Evolutionary conservation across 345 rosid genomes (phyloP).

Genomic region (Aquilaria sinensis): DNA sequence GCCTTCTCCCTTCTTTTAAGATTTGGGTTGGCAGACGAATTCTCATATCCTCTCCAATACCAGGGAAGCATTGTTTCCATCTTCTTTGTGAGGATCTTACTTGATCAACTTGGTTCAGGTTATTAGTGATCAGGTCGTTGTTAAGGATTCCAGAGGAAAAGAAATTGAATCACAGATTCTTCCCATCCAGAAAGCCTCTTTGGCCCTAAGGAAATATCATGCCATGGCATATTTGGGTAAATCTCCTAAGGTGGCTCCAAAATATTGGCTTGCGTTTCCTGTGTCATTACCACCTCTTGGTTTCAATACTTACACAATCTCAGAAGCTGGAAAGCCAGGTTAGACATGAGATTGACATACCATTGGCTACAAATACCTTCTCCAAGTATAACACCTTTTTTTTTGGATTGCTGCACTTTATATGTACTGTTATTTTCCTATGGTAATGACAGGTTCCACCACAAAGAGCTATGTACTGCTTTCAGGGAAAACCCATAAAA

Average conservation of each 20-base stretch:
- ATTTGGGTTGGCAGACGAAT: not conserved
- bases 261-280: slow-evolving; percentile 68
- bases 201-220: slow-evolving; percentile 33
- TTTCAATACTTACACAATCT: slow-evolving; percentile 48
- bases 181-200: slow-evolving; percentile 36
- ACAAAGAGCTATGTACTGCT: slow-evolving; percentile 14
- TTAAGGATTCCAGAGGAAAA: slow-evolving; percentile 46
- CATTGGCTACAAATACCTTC: not conserved
- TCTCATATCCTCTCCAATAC: too few relatives aligned
- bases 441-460: slow-evolving; percentile 4
- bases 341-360: slow-evolving; percentile 2
- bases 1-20: too few relatives aligned
- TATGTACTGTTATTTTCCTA: slow-evolving; percentile 2
- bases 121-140: slow-evolving; percentile 31
- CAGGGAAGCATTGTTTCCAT: not conserved
- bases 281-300: slow-evolving; percentile 64
- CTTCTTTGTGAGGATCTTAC: not conserved
- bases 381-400: not conserved
- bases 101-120: slow-evolving; percentile 35
- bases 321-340: slow-evolving; percentile 45
- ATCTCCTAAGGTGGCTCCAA: slow-evolving; percentile 29
- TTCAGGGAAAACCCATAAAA: slow-evolving; percentile 8
- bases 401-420: slow-evolving; percentile 1
- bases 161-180: slow-evolving; percentile 54
- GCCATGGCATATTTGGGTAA: slow-evolving; percentile 50